These are phyloP conservation scores for Alternaria ethzedia DNA, from an alignment of 2,329 filamentous ascomycete genomes.

Conservation along the genomic window DNA sequence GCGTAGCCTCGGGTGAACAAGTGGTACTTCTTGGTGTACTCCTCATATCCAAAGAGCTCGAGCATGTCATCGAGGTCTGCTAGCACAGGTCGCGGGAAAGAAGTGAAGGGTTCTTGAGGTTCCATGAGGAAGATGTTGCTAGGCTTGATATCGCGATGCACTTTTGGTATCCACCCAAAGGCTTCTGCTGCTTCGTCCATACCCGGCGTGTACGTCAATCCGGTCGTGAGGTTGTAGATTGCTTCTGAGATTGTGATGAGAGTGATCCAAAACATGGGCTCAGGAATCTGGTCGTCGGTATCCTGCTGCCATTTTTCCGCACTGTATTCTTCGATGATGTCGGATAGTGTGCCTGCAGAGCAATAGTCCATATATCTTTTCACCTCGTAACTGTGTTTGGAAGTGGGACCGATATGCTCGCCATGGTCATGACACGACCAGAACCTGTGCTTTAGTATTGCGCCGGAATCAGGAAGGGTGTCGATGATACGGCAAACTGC, in stretches of 20 bases:
- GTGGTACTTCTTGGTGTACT: not conserved
- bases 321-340: not conserved
- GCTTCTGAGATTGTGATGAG: not conserved
- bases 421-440: not conserved
- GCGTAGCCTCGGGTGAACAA: not conserved
- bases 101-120: not conserved
- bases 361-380: not conserved
- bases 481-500: not conserved
- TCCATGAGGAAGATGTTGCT: not conserved
- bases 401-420: not conserved
- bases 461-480: not conserved
- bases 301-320: not conserved
- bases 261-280: not conserved
- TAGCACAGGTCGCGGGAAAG: not conserved
- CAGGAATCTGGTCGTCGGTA: not conserved
- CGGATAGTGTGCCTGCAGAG: not conserved
- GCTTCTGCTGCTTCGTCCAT: not conserved
- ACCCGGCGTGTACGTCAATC: not conserved
- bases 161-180: not conserved
- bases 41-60: not conserved
- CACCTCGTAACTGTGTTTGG: not conserved
- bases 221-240: not conserved
- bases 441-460: not conserved
- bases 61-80: not conserved
- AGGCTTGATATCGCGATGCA: not conserved